These are phyloP conservation scores for Alternaria sp. DNA, from an alignment of 2,329 filamentous ascomycete genomes.

Conservation along the genomic window DNA sequence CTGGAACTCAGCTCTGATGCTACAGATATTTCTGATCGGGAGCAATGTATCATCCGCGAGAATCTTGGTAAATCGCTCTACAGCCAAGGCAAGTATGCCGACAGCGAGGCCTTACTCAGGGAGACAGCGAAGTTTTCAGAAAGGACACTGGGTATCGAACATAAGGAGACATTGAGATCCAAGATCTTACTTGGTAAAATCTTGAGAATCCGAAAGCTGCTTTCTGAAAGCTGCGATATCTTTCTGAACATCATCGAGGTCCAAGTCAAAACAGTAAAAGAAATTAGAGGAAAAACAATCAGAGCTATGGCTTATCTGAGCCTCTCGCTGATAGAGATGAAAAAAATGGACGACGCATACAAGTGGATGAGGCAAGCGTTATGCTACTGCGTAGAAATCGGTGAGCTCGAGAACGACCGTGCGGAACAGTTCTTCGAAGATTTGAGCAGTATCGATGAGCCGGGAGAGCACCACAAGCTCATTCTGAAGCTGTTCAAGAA, in stretches of 20 bases:
- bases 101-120: not conserved
- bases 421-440: not conserved
- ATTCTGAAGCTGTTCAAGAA: rapidly evolving
- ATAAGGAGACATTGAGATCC: rapidly evolving
- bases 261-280: rapidly evolving
- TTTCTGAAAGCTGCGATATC: not conserved
- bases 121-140: not conserved
- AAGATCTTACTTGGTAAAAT: not conserved
- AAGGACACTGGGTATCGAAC: not conserved
- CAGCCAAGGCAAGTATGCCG: not conserved
- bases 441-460: not conserved
- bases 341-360: not conserved
- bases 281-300: not conserved
- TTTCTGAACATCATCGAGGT: not conserved
- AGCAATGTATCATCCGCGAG: rapidly evolving
- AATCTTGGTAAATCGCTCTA: not conserved
- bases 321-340: not conserved
- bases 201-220: rapidly evolving
- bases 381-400: not conserved
- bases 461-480: not conserved
- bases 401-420: not conserved
- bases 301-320: not conserved
- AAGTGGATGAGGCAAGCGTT: not conserved
- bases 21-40: rapidly evolving
- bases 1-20: not conserved